Percentiles rank a stretch among this genome's conserved stretches.
Evolutionary conservation across 495 filamentous ascomycete species (phyloP).

Genomic region (Penicillium arizonense): DNA sequence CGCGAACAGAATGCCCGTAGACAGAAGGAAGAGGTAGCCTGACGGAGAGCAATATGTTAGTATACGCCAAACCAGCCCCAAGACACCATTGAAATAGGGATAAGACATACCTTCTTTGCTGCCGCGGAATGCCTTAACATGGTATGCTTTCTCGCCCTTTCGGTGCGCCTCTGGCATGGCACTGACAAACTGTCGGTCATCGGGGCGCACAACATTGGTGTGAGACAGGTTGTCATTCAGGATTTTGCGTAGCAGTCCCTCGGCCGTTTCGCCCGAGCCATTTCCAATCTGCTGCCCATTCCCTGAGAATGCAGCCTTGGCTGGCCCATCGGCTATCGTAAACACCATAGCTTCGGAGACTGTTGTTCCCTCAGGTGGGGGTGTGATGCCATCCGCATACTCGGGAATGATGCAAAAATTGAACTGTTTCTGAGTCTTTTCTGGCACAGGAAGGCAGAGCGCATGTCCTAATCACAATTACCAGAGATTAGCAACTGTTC

Average conservation of each 20-base stretch:
- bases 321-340: constrained; percentile 70
- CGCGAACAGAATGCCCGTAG: constrained; percentile 82
- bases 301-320: constrained; percentile 54
- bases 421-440: constrained; percentile 83
- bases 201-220: constrained; percentile 63
- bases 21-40: constrained; percentile 88
- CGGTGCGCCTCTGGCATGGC: constrained; percentile 77
- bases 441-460: constrained; percentile 82
- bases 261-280: constrained; percentile 59
- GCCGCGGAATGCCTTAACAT: constrained; percentile 87
- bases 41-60: not conserved
- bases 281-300: constrained; percentile 35
- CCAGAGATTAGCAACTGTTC: constrained; percentile 7
- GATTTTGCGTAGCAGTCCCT: constrained; percentile 60
- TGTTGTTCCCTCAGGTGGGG: constrained; percentile 31
- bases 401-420: constrained; percentile 85
- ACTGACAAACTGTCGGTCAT: constrained; percentile 74
- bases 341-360: constrained; percentile 75
- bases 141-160: constrained; percentile 86
- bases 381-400: constrained; percentile 54
- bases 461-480: constrained; percentile 57
- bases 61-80: not conserved
- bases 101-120: constrained; percentile 74
- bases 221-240: constrained; percentile 58
- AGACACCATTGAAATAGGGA: not conserved